A percentile compares a stretch with the other conserved stretches of the same genome.
Evolutionary conservation across 768 basidiomycete genomes (phyloP).

Genomic region (Cytidiella melzeri): DNA sequence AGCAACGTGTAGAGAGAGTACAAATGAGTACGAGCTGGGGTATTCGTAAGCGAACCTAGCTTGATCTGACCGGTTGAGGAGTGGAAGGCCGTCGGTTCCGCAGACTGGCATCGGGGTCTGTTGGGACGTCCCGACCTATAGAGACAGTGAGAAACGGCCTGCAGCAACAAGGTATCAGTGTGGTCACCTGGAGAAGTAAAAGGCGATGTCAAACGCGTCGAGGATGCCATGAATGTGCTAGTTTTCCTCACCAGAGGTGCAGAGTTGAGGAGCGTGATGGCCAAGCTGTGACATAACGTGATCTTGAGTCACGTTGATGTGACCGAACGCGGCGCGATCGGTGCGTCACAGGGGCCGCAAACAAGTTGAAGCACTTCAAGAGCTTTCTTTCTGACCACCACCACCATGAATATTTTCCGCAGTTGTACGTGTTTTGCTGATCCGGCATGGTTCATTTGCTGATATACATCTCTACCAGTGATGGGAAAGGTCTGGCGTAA

Average conservation of each 20-base stretch:
- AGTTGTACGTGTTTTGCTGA: conserved; percentile 53
- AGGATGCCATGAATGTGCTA: background rate
- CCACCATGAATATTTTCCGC: conserved; percentile 79
- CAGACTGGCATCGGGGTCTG: background rate
- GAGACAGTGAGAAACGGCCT: no score
- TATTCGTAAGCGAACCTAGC: no score
- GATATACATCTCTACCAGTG: conserved; percentile 43
- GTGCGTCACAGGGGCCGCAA: conserved; percentile 1
- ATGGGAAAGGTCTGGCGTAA: conserved; percentile 93
- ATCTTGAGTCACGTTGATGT: background rate
- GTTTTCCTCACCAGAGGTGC: background rate
- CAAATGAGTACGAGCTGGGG: no score
- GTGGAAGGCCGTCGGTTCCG: background rate
- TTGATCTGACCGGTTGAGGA: background rate
- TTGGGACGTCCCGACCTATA: background rate
- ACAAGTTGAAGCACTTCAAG: background rate
- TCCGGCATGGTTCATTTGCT: no score
- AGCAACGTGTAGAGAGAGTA: no score
- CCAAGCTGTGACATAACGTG: no score
- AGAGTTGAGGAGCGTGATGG: no score
- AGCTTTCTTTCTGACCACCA: conserved; percentile 7
- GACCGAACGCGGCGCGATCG: conserved; percentile 8
- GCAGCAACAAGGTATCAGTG: background rate
- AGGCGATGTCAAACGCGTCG: background rate
- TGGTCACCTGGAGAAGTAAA: background rate